Conservation (phyloP, 208 protist genomes). For the Porcisia hertigi region DNA sequence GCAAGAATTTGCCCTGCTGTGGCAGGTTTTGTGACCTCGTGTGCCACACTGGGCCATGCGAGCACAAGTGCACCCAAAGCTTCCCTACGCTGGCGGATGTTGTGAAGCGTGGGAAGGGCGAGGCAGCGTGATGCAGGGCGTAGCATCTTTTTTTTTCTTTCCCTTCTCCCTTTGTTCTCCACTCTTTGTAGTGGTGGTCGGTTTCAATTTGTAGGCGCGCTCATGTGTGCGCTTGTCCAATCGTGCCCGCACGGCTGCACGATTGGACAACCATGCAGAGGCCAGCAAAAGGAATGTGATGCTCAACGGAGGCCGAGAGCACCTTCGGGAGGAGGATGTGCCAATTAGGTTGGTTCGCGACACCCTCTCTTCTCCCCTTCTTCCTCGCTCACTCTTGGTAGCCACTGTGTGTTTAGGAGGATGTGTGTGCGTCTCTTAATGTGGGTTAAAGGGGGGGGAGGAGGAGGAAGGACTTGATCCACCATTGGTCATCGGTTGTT, state of each 20-base stretch:
- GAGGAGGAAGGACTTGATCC: not conserved
- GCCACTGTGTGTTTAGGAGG: not conserved
- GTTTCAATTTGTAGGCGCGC: not conserved
- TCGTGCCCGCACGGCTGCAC: not conserved
- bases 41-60: slow-evolving; percentile 80
- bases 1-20: slow-evolving; percentile 78
- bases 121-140: not conserved
- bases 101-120: slow-evolving; percentile 12
- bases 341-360: not conserved
- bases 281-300: no score
- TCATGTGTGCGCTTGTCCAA: not conserved
- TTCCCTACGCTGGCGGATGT: slow-evolving; percentile 46
- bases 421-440: not conserved
- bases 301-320: not conserved
- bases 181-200: not conserved
- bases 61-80: slow-evolving; percentile 55
- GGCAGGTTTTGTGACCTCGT: slow-evolving; percentile 60
- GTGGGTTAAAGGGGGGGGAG: not conserved
- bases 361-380: not conserved
- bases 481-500: not conserved
- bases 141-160: not conserved
- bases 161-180: not conserved
- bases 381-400: not conserved
- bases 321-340: not conserved
- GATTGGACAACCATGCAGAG: not conserved